phyloP scores from a whole-genome alignment of 2,329 filamentous ascomycete species.

The Alternaria solani region DNA sequence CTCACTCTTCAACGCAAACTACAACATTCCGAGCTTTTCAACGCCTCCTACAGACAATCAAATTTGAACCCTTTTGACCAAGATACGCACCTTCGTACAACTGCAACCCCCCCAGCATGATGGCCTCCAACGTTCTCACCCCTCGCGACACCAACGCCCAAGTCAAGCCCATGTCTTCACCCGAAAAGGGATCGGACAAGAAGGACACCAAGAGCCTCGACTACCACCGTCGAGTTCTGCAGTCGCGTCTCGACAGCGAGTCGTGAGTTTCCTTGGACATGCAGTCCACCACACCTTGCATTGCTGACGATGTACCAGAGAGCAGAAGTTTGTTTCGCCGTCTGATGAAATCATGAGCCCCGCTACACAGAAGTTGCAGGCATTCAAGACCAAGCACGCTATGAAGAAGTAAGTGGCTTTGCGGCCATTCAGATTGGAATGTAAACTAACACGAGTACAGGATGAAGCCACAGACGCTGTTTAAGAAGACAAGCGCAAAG shows the following conservation, averaged over 20 bases:
- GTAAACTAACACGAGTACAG: constrained; percentile 31
- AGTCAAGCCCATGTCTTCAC: constrained; percentile 34
- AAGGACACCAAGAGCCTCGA: constrained; percentile 63
- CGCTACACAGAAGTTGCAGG: constrained; percentile 81
- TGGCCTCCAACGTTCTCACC: constrained; percentile 69
- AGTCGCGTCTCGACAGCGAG: constrained; percentile 73
- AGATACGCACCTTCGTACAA: background rate
- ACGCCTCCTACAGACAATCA: background rate
- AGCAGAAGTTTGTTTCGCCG: constrained; percentile 75
- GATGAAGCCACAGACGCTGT: constrained; percentile 52
- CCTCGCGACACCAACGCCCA: constrained; percentile 71
- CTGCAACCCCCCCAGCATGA: constrained; percentile 38
- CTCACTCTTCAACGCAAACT: background rate
- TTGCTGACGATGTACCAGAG: constrained; percentile 45
- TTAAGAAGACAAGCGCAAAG: constrained; percentile 53
- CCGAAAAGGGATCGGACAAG: constrained; percentile 35
- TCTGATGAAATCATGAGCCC: constrained; percentile 92
- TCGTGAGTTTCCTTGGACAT: constrained; percentile 60
- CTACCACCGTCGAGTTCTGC: constrained; percentile 77
- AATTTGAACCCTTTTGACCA: background rate
- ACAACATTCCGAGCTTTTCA: background rate
- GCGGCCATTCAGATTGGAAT: background rate
- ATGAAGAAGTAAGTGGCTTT: constrained; percentile 67
- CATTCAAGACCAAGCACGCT: constrained; percentile 80
- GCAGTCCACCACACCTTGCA: background rate